Evolutionary conservation across 805 yeast species (phyloP).

Genomic region (Nakazawaea ernobii): DNA sequence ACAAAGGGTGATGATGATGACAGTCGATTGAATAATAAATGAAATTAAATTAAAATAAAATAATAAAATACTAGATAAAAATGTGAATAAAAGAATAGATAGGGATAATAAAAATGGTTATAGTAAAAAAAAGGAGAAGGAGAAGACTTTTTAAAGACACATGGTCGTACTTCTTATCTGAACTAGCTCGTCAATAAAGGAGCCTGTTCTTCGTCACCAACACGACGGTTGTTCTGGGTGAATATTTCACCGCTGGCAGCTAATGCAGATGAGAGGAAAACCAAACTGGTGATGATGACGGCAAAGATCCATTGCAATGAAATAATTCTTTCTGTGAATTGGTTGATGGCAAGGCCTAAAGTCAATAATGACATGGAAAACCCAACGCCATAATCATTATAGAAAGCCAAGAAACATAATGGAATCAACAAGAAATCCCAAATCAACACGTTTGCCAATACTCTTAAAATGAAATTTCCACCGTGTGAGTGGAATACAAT

Average conservation of each 20-base stretch:
- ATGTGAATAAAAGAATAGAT: not conserved
- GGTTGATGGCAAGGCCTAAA: constrained; percentile 67
- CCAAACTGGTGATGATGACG: constrained; percentile 52
- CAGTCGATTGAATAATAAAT: not conserved
- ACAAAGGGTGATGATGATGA: not conserved
- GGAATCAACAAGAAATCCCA: constrained; percentile 78
- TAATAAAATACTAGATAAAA: not conserved
- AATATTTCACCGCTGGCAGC: constrained; percentile 35
- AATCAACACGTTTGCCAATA: constrained; percentile 65
- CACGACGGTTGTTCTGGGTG: constrained; percentile 8
- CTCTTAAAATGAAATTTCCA: constrained; percentile 47
- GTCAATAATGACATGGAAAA: constrained; percentile 50
- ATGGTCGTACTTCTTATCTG: not conserved
- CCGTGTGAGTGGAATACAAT: constrained; percentile 60
- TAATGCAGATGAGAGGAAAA: constrained; percentile 45
- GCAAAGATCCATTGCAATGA: constrained; percentile 89
- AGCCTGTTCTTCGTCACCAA: constrained; percentile 23
- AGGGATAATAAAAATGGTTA: not conserved
- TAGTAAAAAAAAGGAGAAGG: not conserved
- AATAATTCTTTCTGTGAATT: constrained; percentile 58
- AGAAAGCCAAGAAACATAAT: constrained; percentile 45
- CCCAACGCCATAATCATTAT: constrained; percentile 70
- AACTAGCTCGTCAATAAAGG: constrained; percentile 21
- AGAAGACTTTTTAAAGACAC: not conserved
- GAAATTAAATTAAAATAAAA: not conserved